These are phyloP conservation scores for Neltuma alba DNA, from an alignment of 306 rosid genomes.

Conservation along the genomic window DNA sequence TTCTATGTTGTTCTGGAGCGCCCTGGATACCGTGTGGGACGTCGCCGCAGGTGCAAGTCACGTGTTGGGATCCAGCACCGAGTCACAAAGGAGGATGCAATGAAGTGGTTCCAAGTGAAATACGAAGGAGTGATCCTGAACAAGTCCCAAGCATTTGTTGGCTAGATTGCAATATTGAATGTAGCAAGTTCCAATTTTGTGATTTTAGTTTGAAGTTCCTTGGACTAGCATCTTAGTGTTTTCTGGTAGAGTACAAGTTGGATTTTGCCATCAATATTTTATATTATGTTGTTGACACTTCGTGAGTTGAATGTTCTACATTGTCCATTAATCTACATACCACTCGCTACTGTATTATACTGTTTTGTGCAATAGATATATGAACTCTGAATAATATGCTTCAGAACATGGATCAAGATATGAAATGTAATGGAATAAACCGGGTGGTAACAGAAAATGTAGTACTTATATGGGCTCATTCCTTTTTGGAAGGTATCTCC, in stretches of 20 bases:
- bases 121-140: conserved; percentile 93
- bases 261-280: background rate
- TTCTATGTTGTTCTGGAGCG: conserved; percentile 84
- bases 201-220: conserved; percentile 33
- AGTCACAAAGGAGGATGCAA: conserved; percentile 81
- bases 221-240: conserved; percentile 8
- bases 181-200: conserved; percentile 35
- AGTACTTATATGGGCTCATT: background rate
- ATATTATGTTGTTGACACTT: background rate
- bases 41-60: conserved; percentile 80
- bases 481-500: background rate
- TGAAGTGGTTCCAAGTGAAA: conserved; percentile 94
- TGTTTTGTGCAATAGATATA: background rate
- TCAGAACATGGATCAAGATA: background rate
- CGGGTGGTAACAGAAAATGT: no score
- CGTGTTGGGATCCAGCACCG: conserved; percentile 88
- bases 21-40: conserved; percentile 85
- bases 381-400: no score
- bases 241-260: background rate
- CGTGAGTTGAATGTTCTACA: background rate
- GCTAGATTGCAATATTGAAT: conserved; percentile 20
- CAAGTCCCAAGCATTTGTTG: conserved; percentile 60
- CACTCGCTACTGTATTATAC: background rate
- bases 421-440: no score
- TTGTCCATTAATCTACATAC: background rate